Evolutionary conservation across 306 rosid genomes (phyloP).

Genomic region (Leucaena leucocephala): DNA sequence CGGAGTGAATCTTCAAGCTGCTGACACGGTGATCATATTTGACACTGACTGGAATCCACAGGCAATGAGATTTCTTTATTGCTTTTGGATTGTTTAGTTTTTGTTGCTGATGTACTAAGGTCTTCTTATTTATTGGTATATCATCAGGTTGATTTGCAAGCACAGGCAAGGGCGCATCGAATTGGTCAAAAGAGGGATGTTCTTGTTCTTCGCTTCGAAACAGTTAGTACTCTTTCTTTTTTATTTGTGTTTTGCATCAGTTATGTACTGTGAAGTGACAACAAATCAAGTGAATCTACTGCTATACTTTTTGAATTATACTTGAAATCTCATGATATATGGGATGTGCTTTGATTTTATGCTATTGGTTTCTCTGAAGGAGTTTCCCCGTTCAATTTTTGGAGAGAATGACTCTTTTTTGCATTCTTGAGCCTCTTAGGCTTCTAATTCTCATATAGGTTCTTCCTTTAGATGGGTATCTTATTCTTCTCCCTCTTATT

Average conservation of each 20-base stretch:
- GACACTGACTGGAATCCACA: conserved; percentile 99
- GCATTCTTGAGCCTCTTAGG: not conserved
- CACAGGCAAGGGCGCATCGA: conserved; percentile 99
- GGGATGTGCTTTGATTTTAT: conserved; percentile 44
- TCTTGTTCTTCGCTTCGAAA: conserved; percentile 98
- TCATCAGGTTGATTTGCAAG: conserved; percentile 97
- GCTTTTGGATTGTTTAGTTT: conserved; percentile 31
- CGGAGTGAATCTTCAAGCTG: conserved; percentile 99
- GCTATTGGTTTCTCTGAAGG: conserved; percentile 36
- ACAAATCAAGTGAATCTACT: not conserved
- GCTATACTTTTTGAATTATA: not conserved
- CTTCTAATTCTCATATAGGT: not conserved
- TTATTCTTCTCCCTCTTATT: conserved; percentile 32
- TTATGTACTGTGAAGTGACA: not conserved
- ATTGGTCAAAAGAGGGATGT: conserved; percentile 99
- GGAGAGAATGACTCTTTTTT: not conserved
- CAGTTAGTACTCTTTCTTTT: conserved; percentile 57
- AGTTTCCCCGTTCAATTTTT: not conserved
- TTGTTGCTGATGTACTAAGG: conserved; percentile 29
- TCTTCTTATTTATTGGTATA: conserved; percentile 35
- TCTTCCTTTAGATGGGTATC: not conserved
- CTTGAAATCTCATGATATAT: conserved; percentile 9
- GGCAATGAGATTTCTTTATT: conserved; percentile 50
- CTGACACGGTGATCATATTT: conserved; percentile 94
- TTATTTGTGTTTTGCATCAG: conserved; percentile 23